Evolutionary conservation across 176 grass and related monocot species (phyloP).

Genomic region (Melocanna baccifera): DNA sequence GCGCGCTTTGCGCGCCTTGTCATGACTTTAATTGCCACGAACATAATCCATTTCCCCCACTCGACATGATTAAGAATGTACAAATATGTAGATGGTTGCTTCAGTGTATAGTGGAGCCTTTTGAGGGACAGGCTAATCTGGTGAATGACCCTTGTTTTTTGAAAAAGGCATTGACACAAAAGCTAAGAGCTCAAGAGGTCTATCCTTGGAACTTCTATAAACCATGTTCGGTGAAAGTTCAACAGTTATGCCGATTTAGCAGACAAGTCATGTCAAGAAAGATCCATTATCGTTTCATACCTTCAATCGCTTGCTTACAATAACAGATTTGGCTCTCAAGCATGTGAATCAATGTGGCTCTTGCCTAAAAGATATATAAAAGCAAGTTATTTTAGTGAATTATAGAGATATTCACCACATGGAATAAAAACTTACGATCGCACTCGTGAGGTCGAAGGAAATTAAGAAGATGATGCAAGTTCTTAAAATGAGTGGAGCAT

Average conservation of each 20-base stretch:
- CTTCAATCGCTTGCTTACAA: conserved; percentile 77
- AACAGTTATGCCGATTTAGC: not conserved
- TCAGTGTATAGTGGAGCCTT: too few relatives aligned
- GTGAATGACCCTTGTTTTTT: not conserved
- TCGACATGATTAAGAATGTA: too few relatives aligned
- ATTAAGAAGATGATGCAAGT: conserved; percentile 93
- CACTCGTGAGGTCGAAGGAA: conserved; percentile 86
- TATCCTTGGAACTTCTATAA: not conserved
- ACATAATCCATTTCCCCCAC: too few relatives aligned
- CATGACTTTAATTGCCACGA: too few relatives aligned
- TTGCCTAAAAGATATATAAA: conserved; percentile 53
- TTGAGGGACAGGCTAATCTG: not conserved
- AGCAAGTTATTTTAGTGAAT: not conserved
- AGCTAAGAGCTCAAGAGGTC: not conserved
- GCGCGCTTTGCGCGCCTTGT: too few relatives aligned
- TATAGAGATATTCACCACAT: not conserved
- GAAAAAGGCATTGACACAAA: not conserved
- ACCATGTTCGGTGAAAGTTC: not conserved
- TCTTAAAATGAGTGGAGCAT: too few relatives aligned
- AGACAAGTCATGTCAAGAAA: conserved; percentile 11
- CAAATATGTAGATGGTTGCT: too few relatives aligned
- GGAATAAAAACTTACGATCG: not conserved
- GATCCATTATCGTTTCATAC: conserved; percentile 56
- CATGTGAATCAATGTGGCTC: conserved; percentile 89
- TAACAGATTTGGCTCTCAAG: conserved; percentile 82